Base-by-base conservation (phyloP, 2,329 filamentous ascomycete genomes). In the Colletotrichum sp. region DNA sequence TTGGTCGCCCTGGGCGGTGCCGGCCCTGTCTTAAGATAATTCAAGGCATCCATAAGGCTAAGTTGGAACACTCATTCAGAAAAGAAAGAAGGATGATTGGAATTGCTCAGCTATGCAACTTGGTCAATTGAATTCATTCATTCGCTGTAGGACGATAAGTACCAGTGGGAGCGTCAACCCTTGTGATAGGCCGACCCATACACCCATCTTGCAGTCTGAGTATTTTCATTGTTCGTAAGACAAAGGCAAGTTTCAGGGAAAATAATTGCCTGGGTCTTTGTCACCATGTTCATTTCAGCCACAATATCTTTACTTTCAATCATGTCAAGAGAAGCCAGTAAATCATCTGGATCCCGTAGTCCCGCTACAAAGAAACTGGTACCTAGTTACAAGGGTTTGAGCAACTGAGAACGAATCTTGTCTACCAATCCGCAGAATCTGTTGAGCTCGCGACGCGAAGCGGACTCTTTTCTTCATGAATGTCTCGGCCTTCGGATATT, bases 1-100 rank as follows among this genome's bases (percentile, higher is more conserved):
- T 7, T 77, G 76, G 76, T 68, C 76, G 18, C 61, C 76, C 2
- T 77, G 73, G 73, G 21, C 60, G 8, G 76, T 77, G 10, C 73
- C 73, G 9, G 67, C 34, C 26, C 21, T 74, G 43, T 48, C 68
- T 6, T 75, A 32, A 36, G 36, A 6, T 0, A 7, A 0, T 18
- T 6, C 9, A 59, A 2, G 7, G 10, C 55, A 59, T 0, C 5
- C 9, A n/a, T 0, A 7, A 30, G 24, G 55, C 15, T 7, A 30
- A 6, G 0, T 10, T 59, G n/a, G 55, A 10, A 59, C 16, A 21
- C 0, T 26, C 26, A 13, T 30, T 30, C 16, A 28, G 7, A 28
- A 28, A 30, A 59, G 55, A 16, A 18, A 26, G 16, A 5, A 52
- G 12, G n/a, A 21, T 7, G 10, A 1, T 48, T 48, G n/a, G 3